Percentiles rank a stretch among this genome's conserved stretches.
Evolutionary conservation across 2,329 filamentous ascomycete species (phyloP).

Genomic region (Hymenoscyphus fructigenus): DNA sequence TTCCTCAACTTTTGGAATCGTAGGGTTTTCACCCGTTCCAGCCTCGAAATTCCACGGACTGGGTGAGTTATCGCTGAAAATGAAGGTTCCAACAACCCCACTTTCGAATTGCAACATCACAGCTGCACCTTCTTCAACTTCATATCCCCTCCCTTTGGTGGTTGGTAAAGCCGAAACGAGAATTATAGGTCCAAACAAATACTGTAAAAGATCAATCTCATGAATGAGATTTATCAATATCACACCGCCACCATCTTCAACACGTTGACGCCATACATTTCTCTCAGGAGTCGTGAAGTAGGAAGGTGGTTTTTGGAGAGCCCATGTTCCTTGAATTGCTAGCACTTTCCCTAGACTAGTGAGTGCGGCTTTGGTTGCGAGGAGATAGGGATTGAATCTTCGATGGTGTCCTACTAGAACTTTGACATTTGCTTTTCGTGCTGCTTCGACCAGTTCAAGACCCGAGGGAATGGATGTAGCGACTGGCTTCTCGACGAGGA

Average conservation of each 20-base stretch:
- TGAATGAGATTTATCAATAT: constrained; percentile 61
- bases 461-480: constrained; percentile 43
- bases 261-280: constrained; percentile 47
- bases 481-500: constrained; percentile 59
- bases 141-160: constrained; percentile 43
- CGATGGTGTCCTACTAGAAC: constrained; percentile 58
- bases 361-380: constrained; percentile 48
- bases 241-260: constrained; percentile 40
- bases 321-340: constrained; percentile 56
- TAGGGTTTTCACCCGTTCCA: constrained; percentile 58
- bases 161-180: constrained; percentile 52
- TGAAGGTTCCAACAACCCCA: constrained; percentile 56
- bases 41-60: constrained; percentile 55
- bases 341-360: constrained; percentile 46
- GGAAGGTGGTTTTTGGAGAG: constrained; percentile 47
- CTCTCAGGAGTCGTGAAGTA: constrained; percentile 48
- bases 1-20: constrained; percentile 44
- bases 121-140: constrained; percentile 56
- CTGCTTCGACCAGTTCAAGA: constrained; percentile 33
- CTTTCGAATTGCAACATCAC: constrained; percentile 52
- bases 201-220: constrained; percentile 58
- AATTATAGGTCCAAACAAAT: constrained; percentile 52
- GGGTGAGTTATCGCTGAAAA: constrained; percentile 52
- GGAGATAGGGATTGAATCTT: constrained; percentile 57
- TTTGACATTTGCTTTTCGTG: constrained; percentile 38